Evolutionary conservation across 257 asterid genomes (phyloP), one percentile per base, ranked within the genome.

Genomic region (Coffea eugenioides): DNA sequence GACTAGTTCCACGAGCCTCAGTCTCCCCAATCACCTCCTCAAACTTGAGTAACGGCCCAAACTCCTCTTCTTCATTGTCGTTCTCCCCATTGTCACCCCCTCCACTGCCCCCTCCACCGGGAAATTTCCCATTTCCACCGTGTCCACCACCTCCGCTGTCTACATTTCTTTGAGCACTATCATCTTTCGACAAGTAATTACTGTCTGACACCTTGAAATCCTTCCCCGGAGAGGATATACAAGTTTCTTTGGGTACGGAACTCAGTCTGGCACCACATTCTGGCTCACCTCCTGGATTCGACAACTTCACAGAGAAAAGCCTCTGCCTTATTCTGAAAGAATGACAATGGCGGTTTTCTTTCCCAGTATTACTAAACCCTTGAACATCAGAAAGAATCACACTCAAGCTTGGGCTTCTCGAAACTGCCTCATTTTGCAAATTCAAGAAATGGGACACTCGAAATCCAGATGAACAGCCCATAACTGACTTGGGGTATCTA

Each of bases 1-100:
- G 97, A 75, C 72, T 87, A 6, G 94, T 91, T 69, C 98, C 97
- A 51, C 97, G 90, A 1, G 96, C 86, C 80, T 93, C 92, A 0
- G 90, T 81, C 83, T 95, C 99, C 64, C 92, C 88, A 57, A 93
- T 87, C 73, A 95, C 99, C 82, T 90, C 99, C 85, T 93, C 99
- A 74, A 93, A 90, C 88, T 92, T 95, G 83, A 95, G 79, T 13
- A 95, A 11, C 1, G 97, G 97, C 75, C 98, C 99, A 76, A 93
- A 92, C 80, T 93, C 98, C 69, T 87, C 85, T 65, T 90, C 98
- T 69, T 92, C 97, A 36, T 84, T 77, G 43, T 91, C 95, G 80
- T 83, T 92, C 8, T 78, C 92, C 2, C 77, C 90, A 71, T 84
- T 80, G 76, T 83, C 88, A 45, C 87, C 85, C 31, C 82, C 89